Base-by-base conservation (phyloP, 2,329 filamentous ascomycete species). In the Lachnellula arida region DNA sequence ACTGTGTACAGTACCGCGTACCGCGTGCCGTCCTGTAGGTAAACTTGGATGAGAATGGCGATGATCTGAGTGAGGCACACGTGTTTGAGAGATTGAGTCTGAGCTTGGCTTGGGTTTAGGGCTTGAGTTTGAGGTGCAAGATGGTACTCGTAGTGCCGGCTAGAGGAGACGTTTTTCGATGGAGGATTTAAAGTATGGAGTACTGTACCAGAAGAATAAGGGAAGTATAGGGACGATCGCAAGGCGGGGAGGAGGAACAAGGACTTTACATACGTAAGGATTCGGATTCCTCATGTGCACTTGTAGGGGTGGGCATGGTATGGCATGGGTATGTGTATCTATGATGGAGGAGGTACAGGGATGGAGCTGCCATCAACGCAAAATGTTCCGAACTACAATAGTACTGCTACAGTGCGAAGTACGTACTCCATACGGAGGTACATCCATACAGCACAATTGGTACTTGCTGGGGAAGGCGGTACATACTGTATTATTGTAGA, bases 181-280 rank as follows among this genome's bases (percentile, higher is more conserved):
- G 34, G 46, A 47, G 50, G 42, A 42, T 32, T 37, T 48, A 11
- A 52, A 42, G 37, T 51, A 55, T 55, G 53, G 46, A 59, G 54
- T 53, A 32, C 28, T 32, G 28, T 32, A 22, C 37, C 49, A 49
- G 34, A 39, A 53, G 54, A 43, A 60, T 59, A 44, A 43, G 61
- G 62, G 60, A 65, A 58, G 56, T 60, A 57, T 63, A 54, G 56
- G 56, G 63, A 48, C 54, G 62, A 67, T 67, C 65, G 49, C 52
- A 54, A 57, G 53, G 58, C 57, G 46, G 46, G 56, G 63, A 51
- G 34, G 49, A 42, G 19, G 37, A 32, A 8, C 28, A 32, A 32
- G 9, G 28, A 32, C 53, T 61, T 61, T 60, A 61, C 59, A 60
- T n/a, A n/a, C n/a, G n/a, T 61, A 61, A 60, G 39, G 39, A 19